phyloP scores from a whole-genome alignment of 2,329 filamentous ascomycete genomes.

The Pseudogymnoascus verrucosus region DNA sequence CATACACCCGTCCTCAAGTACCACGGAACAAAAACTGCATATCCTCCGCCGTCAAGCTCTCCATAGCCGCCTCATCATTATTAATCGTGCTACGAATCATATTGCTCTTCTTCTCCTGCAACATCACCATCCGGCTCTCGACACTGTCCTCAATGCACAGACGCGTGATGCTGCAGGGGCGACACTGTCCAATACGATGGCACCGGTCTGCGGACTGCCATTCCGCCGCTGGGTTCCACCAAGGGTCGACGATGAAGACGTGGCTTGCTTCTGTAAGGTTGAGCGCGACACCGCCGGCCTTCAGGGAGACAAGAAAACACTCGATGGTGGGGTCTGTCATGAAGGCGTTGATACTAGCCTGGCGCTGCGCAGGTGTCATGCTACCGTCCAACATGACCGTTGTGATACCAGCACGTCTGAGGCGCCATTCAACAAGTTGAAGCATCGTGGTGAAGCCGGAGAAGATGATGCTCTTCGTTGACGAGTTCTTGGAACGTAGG shows the following conservation, averaged over 20 bases:
- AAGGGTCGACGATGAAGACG: slow-evolving; percentile 96
- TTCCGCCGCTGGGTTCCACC: slow-evolving; percentile 99
- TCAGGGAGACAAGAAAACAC: slow-evolving; percentile 91
- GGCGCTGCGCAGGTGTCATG: slow-evolving; percentile 90
- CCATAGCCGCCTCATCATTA: slow-evolving; percentile 82
- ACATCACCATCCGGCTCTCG: slow-evolving; percentile 86
- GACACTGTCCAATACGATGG: slow-evolving; percentile 90
- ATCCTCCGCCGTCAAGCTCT: slow-evolving; percentile 82
- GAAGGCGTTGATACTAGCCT: slow-evolving; percentile 91
- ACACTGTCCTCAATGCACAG: slow-evolving; percentile 96
- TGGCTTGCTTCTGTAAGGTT: slow-evolving; percentile 91
- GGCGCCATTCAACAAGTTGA: slow-evolving; percentile 92
- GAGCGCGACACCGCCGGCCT: slow-evolving; percentile 89
- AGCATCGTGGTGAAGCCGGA: slow-evolving; percentile 97
- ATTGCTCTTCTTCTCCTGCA: slow-evolving; percentile 97
- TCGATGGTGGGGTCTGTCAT: slow-evolving; percentile 93
- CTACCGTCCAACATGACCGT: slow-evolving; percentile 97
- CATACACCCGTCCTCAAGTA: slow-evolving; percentile 30
- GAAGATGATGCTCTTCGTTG: slow-evolving; percentile 95
- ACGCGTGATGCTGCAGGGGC: slow-evolving; percentile 88
- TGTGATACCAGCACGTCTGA: slow-evolving; percentile 92
- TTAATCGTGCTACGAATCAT: slow-evolving; percentile 98
- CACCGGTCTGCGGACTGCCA: slow-evolving; percentile 95
- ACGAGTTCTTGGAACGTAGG: slow-evolving; percentile 83
- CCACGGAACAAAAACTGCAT: slow-evolving; percentile 96